Evolutionary conservation across 163 green algal species (phyloP).

Genomic region (Chlorella variabilis): DNA sequence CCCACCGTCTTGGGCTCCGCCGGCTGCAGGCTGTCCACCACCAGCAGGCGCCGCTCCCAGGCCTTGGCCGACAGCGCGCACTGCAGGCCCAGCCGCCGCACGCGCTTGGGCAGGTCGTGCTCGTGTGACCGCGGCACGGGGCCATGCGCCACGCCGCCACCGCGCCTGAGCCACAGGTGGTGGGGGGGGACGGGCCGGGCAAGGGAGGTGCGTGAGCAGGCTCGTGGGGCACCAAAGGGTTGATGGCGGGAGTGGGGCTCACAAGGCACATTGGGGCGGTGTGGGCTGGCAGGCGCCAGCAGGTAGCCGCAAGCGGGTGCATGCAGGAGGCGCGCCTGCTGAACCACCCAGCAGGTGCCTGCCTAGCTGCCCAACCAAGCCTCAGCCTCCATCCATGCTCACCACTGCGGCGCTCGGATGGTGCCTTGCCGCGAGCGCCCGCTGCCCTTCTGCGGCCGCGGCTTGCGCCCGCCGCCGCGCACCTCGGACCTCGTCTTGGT

Average conservation of each 20-base stretch:
- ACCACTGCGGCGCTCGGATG: conserved; percentile 83
- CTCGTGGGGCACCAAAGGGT: no score
- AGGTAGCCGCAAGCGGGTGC: no score
- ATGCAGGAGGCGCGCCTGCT: no score
- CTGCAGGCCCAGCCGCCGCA: conserved; percentile 80
- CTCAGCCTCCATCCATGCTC: not conserved
- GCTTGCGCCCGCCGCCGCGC: conserved; percentile 85
- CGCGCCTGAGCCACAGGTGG: conserved; percentile 56
- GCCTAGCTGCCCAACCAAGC: not conserved
- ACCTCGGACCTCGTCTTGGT: conserved; percentile 82
- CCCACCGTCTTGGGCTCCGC: conserved; percentile 61
- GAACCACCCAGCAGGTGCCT: not conserved
- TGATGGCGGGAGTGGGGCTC: no score
- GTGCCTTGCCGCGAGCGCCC: conserved; percentile 84
- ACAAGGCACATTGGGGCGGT: no score
- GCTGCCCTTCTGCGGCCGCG: conserved; percentile 86
- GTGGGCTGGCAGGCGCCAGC: no score
- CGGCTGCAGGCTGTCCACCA: conserved; percentile 79
- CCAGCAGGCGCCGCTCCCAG: conserved; percentile 82
- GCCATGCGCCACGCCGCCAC: conserved; percentile 84
- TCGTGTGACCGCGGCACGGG: conserved; percentile 81
- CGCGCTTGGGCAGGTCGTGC: conserved; percentile 82
- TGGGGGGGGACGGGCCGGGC: not conserved
- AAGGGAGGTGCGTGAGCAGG: no score
- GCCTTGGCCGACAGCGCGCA: conserved; percentile 87